Conservation (phyloP, 23 red algal genomes). For the Gracilaria gracilis region DNA sequence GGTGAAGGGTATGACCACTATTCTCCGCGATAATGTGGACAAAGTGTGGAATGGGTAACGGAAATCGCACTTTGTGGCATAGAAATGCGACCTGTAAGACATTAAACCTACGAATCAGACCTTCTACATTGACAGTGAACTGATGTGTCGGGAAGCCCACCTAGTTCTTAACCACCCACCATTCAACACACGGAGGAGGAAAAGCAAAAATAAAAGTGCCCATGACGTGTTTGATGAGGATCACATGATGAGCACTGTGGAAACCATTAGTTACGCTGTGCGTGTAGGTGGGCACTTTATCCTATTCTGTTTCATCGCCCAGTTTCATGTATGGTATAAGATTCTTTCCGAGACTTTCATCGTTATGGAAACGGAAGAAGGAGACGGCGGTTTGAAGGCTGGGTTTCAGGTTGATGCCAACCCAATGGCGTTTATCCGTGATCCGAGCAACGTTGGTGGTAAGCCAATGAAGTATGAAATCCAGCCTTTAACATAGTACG, state of each 20-base stretch:
- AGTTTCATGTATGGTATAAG: background rate
- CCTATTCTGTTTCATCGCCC: conserved; percentile 15
- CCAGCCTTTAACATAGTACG: background rate
- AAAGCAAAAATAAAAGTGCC: background rate
- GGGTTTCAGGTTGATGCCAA: conserved; percentile 7
- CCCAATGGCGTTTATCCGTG: conserved; percentile 24
- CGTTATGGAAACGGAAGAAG: background rate
- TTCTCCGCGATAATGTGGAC: too few relatives aligned
- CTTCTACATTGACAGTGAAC: too few relatives aligned
- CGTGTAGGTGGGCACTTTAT: conserved; percentile 27
- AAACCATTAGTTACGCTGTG: background rate
- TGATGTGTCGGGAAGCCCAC: background rate
- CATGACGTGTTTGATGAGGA: conserved; percentile 3
- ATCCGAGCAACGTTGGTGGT: too few relatives aligned
- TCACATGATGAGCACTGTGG: conserved; percentile 3
- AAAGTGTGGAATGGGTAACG: too few relatives aligned
- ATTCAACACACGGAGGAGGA: conserved; percentile 17
- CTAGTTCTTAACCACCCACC: conserved; percentile 42
- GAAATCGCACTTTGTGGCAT: too few relatives aligned
- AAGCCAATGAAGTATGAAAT: too few relatives aligned
- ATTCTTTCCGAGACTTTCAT: too few relatives aligned
- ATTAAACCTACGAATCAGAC: too few relatives aligned
- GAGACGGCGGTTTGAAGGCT: background rate
- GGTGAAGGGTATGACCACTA: too few relatives aligned
- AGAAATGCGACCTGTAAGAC: too few relatives aligned